phyloP scores from a whole-genome alignment of 169 alveolate genomes.

The Plasmodium reichenowi region DNA sequence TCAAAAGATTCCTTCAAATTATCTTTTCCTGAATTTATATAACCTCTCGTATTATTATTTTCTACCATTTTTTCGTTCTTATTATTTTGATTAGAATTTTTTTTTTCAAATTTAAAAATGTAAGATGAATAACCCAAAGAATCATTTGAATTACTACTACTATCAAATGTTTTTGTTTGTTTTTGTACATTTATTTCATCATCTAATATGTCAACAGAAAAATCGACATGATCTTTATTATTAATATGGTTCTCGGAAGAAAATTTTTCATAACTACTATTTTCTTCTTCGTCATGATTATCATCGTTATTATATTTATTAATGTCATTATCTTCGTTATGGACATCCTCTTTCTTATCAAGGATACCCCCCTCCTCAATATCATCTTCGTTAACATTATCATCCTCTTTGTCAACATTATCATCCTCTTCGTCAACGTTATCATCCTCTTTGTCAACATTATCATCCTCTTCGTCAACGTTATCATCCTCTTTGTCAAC shows the following conservation, averaged over 20 bases:
- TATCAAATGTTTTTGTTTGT: too few species aligned
- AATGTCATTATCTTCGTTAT: background rate
- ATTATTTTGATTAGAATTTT: too few species aligned
- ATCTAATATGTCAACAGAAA: too few species aligned
- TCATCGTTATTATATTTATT: background rate
- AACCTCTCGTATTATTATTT: too few species aligned
- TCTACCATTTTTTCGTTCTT: too few species aligned
- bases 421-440: background rate
- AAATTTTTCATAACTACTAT: slow-evolving; percentile 15
- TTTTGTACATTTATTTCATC: too few species aligned
- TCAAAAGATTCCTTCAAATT: background rate
- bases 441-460: background rate
- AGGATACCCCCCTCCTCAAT: background rate
- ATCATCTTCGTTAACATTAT: background rate
- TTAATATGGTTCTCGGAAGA: background rate
- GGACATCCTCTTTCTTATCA: background rate
- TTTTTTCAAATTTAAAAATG: too few species aligned
- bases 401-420: background rate
- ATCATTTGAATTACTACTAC: too few species aligned
- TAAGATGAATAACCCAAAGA: too few species aligned
- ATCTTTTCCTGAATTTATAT: too few species aligned
- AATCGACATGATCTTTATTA: too few species aligned
- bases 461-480: background rate
- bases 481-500: background rate
- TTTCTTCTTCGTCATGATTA: background rate